Percentiles rank a stretch among this genome's conserved stretches.
Evolutionary conservation across 805 yeast species (phyloP).

Genomic region (Suhomyces tanzawaensis): DNA sequence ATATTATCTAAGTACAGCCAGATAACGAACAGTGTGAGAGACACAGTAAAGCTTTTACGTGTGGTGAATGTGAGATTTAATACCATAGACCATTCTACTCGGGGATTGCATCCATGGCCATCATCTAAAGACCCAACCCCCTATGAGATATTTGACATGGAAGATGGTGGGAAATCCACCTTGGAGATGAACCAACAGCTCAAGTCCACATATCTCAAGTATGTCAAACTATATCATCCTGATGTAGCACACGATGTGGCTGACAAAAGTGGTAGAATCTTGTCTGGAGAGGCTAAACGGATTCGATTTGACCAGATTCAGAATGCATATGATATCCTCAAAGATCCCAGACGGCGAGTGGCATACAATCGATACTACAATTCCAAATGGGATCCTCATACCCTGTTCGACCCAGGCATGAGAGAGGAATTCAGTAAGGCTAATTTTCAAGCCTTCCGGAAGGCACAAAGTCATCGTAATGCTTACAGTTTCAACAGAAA

Average conservation of each 20-base stretch:
- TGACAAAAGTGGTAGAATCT: slow-evolving; percentile 26
- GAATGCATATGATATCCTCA: slow-evolving; percentile 41
- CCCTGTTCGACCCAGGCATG: slow-evolving; percentile 1
- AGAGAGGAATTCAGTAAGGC: slow-evolving; percentile 10
- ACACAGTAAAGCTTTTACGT: too few relatives aligned
- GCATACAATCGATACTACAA: slow-evolving; percentile 27
- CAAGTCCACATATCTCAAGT: slow-evolving; percentile 30
- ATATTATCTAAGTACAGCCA: too few relatives aligned
- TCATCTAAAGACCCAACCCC: slow-evolving; percentile 56
- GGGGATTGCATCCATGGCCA: slow-evolving; percentile 56
- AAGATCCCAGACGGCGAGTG: slow-evolving; percentile 47
- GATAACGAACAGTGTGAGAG: too few relatives aligned
- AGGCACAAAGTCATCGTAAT: slow-evolving; percentile 38
- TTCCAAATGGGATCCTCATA: slow-evolving; percentile 15
- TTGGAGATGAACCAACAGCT: slow-evolving; percentile 50
- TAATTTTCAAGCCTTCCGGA: slow-evolving; percentile 32
- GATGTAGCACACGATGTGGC: slow-evolving; percentile 44
- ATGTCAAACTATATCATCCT: slow-evolving; percentile 80
- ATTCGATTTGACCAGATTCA: slow-evolving; percentile 31
- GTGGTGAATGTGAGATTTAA: background rate
- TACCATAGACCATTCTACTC: background rate
- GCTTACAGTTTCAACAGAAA: slow-evolving; percentile 29
- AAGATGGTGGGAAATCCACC: slow-evolving; percentile 41
- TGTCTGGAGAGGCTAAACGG: slow-evolving; percentile 33
- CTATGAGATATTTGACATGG: slow-evolving; percentile 55